A percentile compares a stretch with the other conserved stretches of the same genome.
Evolutionary conservation across 345 rosid genomes (phyloP).

Genomic region (Eucalyptus albens): DNA sequence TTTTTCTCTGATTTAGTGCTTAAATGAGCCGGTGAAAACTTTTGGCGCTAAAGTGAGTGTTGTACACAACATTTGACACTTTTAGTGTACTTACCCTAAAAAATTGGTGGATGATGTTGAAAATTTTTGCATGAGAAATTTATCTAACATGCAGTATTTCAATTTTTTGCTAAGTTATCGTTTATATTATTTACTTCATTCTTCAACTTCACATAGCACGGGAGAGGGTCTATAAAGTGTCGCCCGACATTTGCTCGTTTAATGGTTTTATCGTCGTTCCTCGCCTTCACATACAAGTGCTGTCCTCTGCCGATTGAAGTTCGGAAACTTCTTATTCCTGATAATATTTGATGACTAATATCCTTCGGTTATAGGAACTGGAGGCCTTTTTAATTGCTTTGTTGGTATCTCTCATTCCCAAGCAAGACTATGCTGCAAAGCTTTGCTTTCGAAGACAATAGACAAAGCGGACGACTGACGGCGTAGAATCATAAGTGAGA

Average conservation of each 20-base stretch:
- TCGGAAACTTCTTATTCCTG: background rate
- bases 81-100: too few species aligned
- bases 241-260: background rate
- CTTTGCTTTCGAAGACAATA: background rate
- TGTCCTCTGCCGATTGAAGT: background rate
- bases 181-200: background rate
- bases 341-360: background rate
- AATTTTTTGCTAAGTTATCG: background rate
- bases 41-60: fast-evolving
- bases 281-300: background rate
- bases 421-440: background rate
- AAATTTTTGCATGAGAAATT: background rate
- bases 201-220: background rate
- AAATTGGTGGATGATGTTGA: background rate
- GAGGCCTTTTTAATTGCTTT: background rate
- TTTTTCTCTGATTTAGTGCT: too few species aligned
- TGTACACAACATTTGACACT: too few species aligned
- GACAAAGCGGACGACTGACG: background rate
- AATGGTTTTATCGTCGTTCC: background rate
- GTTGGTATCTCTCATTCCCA: background rate
- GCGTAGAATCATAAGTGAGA: background rate
- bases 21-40: too few species aligned
- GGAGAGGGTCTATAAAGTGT: background rate
- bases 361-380: background rate
- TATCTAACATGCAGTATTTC: background rate